Conservation (phyloP, 139 green algal species). For the Coelastrella sp. region DNA sequence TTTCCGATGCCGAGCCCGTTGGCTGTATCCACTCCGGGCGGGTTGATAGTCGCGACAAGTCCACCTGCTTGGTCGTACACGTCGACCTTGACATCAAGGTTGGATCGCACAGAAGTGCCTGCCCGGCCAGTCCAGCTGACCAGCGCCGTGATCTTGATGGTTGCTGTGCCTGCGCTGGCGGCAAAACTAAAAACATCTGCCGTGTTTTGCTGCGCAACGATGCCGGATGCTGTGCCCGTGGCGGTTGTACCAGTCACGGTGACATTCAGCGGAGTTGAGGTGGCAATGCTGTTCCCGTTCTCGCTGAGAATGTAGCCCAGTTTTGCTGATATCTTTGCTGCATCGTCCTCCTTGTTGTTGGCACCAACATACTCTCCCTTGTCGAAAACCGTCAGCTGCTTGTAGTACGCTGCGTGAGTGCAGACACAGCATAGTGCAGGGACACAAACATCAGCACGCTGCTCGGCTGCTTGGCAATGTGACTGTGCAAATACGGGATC, state of each 20-base stretch:
- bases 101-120: neutral
- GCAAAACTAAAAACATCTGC: neutral
- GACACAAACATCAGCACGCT: neutral
- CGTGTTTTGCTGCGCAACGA: neutral
- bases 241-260: neutral
- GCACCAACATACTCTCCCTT: slow-evolving; percentile 14
- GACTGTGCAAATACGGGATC: neutral
- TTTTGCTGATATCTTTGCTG: neutral
- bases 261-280: neutral
- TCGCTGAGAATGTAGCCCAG: neutral
- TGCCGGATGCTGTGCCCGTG: neutral
- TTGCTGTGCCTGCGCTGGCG: neutral
- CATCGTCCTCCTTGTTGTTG: neutral
- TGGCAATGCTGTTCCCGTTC: slow-evolving; percentile 14
- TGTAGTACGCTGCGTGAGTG: slow-evolving; percentile 24
- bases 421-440: neutral
- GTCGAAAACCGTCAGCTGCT: neutral
- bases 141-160: neutral
- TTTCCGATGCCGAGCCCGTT: neutral
- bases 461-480: no score
- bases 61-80: neutral
- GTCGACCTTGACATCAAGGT: neutral
- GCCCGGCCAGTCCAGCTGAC: neutral
- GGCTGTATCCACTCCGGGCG: neutral
- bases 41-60: neutral